These are phyloP conservation scores for Austroboletus eburneus DNA, from an alignment of 768 basidiomycete species.

Conservation along the genomic window DNA sequence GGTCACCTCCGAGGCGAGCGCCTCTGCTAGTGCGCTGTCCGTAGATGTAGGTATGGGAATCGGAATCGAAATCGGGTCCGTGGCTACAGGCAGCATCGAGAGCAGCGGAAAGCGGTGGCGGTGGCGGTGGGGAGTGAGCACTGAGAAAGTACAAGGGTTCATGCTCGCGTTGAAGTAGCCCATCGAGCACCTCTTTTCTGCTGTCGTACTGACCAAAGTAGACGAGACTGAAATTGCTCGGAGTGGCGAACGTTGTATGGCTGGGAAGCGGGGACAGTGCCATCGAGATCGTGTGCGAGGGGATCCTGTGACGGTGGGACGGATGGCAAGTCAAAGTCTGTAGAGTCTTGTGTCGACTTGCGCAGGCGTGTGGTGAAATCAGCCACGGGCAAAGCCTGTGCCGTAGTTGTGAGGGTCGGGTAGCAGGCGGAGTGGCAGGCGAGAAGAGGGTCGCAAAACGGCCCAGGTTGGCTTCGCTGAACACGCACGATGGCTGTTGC, in stretches of 20 bases:
- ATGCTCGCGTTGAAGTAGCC: slow-evolving; percentile 61
- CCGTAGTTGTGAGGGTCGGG: slow-evolving; percentile 8
- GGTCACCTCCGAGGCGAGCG: slow-evolving; percentile 30
- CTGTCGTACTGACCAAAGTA: slow-evolving; percentile 59
- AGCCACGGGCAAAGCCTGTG: background rate
- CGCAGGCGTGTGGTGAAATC: slow-evolving; percentile 1
- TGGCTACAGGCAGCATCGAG: slow-evolving; percentile 23
- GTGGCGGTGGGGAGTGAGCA: slow-evolving; percentile 3
- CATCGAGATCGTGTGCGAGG: background rate
- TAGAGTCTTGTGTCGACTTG: slow-evolving; percentile 35
- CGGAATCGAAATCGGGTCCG: slow-evolving; percentile 32
- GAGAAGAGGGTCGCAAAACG: slow-evolving; percentile 43
- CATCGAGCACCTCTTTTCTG: slow-evolving; percentile 55
- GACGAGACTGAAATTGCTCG: slow-evolving; percentile 30
- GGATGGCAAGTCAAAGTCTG: slow-evolving; percentile 65
- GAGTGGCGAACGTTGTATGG: background rate
- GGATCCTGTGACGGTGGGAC: slow-evolving; percentile 54
- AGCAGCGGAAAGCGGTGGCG: background rate
- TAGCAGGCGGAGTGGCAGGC: slow-evolving; percentile 34
- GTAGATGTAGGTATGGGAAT: slow-evolving; percentile 31
- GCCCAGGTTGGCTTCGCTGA: slow-evolving; percentile 32
- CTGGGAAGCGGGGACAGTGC: background rate
- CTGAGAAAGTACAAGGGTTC: slow-evolving; percentile 63
- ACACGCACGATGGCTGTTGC: too few species aligned
- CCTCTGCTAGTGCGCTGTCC: slow-evolving; percentile 35